Percentiles rank a stretch among this genome's conserved stretches.
phyloP scores from a whole-genome alignment of 2,329 filamentous ascomycete genomes.

The Dactylellina parvicollis region DNA sequence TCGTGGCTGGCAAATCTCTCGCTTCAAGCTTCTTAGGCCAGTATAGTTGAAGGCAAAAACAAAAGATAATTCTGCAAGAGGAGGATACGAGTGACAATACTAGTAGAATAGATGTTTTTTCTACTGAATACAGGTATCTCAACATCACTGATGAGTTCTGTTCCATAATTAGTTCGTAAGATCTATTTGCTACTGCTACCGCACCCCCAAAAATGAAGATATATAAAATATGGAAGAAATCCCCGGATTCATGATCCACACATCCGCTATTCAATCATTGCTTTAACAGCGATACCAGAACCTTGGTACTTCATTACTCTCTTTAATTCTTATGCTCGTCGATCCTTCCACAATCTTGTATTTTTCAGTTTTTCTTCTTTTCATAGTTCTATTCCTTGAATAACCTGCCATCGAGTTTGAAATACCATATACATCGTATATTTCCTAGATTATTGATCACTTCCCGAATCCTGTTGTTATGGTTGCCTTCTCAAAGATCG shows the following conservation, averaged over 20 bases:
- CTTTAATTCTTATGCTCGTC: constrained; percentile 9
- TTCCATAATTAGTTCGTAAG: too few species aligned
- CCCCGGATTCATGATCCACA: too few species aligned
- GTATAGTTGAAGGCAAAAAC: not conserved
- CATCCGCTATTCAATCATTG: too few species aligned
- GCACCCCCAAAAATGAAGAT: too few species aligned
- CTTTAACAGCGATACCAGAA: too few species aligned
- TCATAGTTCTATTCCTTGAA: not conserved
- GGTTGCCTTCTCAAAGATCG: constrained; percentile 25
- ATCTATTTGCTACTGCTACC: too few species aligned
- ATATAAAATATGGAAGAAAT: too few species aligned
- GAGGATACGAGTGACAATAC: too few species aligned
- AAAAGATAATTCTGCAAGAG: not conserved
- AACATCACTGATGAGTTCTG: too few species aligned
- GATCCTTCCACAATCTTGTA: not conserved
- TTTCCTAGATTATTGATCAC: not conserved
- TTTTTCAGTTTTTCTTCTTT: not conserved
- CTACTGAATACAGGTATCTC: too few species aligned
- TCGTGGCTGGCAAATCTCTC: not conserved
- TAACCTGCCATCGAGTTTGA: not conserved
- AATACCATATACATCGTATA: not conserved
- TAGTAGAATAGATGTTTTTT: too few species aligned
- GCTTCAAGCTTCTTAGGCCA: not conserved
- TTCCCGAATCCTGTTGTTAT: constrained; percentile 14
- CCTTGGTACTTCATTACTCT: not conserved